Base-by-base conservation (phyloP, 352 stramenopile genomes). In the Pythium coloratum region DNA sequence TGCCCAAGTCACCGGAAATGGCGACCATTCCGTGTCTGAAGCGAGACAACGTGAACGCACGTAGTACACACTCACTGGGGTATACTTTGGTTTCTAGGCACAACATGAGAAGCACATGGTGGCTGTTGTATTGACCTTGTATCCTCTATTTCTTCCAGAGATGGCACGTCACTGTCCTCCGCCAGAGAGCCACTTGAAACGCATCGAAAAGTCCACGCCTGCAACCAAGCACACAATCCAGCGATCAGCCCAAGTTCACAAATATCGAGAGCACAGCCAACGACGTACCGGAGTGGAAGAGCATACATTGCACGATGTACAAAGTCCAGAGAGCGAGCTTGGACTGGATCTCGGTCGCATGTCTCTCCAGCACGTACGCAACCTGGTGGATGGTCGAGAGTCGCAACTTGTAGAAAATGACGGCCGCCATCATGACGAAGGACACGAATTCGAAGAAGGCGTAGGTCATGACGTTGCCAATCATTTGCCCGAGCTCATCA, bases 271-370 rank as follows among this genome's bases (percentile, higher is more conserved):
- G 18, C 46, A n/a, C 8, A 14, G 2, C 4, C 3, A 20, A 6
- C 3, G 46, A 32, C 65, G 38, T 54, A 71, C 65, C 65, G 13
- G 67, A 70, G 16, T 82, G 72, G 3, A 63, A 60, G 13, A 83
- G 30, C 34, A 70, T 75, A 6, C 66, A 66, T 26, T 84, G 73
- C 49, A 84, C 65, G 49, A 81, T 65, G 36, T 81, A 84, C 38
- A 79, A 62, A 5, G 77, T 72, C 33, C 77, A 80, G 8, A 79
- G 62, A 7, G 72, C 61, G 1, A 84, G 67, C 30, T 79, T 81
- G 2, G 73, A 73, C 55, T 81, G 73, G 6, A 76, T 59, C 5
- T 69, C 50, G 16, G 49, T 38, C 16, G 33, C 33, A 2, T 81
- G 71, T 6, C 10, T 49, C 18, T 78, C 69, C 6, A 84, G 56